Evolutionary conservation across 306 rosid genomes (phyloP), one percentile per base, ranked within the genome.

Genomic region (Castanea crenata): DNA sequence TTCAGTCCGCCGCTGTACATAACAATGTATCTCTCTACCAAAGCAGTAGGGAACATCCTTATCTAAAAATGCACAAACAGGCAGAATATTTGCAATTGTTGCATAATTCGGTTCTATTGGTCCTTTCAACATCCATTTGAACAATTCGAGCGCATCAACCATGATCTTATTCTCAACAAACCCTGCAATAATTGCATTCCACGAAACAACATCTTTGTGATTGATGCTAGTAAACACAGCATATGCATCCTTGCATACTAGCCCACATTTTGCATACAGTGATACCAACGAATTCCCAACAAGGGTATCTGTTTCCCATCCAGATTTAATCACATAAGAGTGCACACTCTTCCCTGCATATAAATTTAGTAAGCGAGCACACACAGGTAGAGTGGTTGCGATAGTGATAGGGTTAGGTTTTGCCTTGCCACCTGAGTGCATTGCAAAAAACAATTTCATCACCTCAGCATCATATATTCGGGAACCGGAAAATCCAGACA

Each of bases 161-260:
- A 75, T 77, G 16, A 83, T 85, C 11, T 75, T 85, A 55, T 94
- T 94, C 76, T 90, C 97, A 31, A 90, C 85, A 71, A 90, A 88
- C 62, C 97, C 97, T 0, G 97, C 88, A 70, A 92, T 91, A 76
- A 91, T 90, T 59, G 97, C 97, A 85, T 94, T 94, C 97, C 98
- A 92, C 0, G 97, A 90, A 79, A 94, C 46, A 7, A 41, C 93
- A 84, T 94, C 98, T 78, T 88, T 92, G 82, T 82, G 62, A 59
- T 51, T 34, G 77, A 92, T 91, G 82, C 78, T 77, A 64, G 78
- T 70, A 76, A 94, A 94, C 55, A 89, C 90, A 75, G 88, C 86
- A 68, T 64, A 88, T 67, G 95, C 94, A 73, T 88, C 91, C 8
- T 55, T 16, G 59, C 76, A 80, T 73, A 87, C 89, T 21, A 84